Evolutionary conservation across 2,329 filamentous ascomycete genomes (phyloP).

Genomic region (Pseudocercospora macadamiae): DNA sequence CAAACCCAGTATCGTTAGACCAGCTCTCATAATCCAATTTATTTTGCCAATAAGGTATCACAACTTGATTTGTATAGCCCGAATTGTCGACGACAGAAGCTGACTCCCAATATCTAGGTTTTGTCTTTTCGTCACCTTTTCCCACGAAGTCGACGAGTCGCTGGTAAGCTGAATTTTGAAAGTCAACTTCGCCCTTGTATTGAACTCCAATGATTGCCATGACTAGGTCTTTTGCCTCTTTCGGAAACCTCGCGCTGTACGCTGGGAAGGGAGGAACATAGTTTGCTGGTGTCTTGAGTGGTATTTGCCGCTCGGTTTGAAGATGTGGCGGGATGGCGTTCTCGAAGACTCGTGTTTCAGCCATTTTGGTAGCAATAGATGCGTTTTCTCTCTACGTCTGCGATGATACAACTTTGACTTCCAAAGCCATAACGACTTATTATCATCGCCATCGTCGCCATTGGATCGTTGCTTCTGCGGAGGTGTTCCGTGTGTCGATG

Average conservation of each 20-base stretch:
- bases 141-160: constrained; percentile 27
- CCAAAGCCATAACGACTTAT: constrained; percentile 6
- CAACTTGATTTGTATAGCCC: constrained; percentile 41
- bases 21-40: constrained; percentile 40
- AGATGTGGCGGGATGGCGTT: constrained; percentile 28
- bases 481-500: constrained; percentile 10
- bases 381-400: neutral
- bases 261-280: constrained; percentile 38
- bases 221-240: constrained; percentile 36
- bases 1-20: constrained; percentile 13
- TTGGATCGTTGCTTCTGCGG: constrained; percentile 7
- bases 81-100: constrained; percentile 39
- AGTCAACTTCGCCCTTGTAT: constrained; percentile 13
- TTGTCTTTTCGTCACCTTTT: constrained; percentile 21
- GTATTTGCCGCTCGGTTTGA: constrained; percentile 22
- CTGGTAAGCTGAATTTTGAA: constrained; percentile 14
- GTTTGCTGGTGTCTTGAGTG: constrained; percentile 28
- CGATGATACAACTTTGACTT: neutral
- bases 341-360: constrained; percentile 22
- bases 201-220: constrained; percentile 43
- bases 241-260: constrained; percentile 40
- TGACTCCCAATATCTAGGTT: constrained; percentile 39
- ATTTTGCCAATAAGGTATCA: constrained; percentile 46
- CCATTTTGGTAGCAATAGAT: constrained; percentile 22
- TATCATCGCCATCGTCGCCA: constrained; percentile 10